Evolutionary conservation across 805 yeast species (phyloP).

Genomic region (Saturnispora galanensis): DNA sequence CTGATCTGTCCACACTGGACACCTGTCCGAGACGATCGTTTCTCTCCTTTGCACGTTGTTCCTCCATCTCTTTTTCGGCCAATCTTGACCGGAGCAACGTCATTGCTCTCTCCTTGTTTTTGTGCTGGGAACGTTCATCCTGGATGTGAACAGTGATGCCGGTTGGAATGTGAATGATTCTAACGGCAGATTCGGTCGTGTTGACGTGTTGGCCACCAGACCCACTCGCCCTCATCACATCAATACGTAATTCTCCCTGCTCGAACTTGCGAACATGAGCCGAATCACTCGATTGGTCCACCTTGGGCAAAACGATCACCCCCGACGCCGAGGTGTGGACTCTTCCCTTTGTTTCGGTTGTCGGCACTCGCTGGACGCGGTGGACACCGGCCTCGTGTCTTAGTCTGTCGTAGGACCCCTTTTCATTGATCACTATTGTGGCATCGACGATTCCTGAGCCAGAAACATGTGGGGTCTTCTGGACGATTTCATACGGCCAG

Average conservation of each 20-base stretch:
- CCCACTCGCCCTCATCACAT: slow-evolving; percentile 66
- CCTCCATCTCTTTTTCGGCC: slow-evolving; percentile 68
- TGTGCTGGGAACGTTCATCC: slow-evolving; percentile 91
- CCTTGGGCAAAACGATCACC: slow-evolving; percentile 82
- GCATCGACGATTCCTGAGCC: slow-evolving; percentile 72
- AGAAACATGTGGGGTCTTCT: slow-evolving; percentile 44
- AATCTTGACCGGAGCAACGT: slow-evolving; percentile 70
- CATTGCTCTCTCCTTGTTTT: slow-evolving; percentile 88
- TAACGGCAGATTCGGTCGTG: slow-evolving; percentile 71
- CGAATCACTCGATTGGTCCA: slow-evolving; percentile 38
- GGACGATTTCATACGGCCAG: slow-evolving; percentile 61
- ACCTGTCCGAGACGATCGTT: slow-evolving; percentile 73
- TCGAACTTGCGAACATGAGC: slow-evolving; percentile 45
- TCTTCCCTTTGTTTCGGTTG: slow-evolving; percentile 87
- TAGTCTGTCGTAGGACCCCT: slow-evolving; percentile 65
- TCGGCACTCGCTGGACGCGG: slow-evolving; percentile 89
- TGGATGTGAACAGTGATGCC: slow-evolving; percentile 86
- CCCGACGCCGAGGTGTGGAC: slow-evolving; percentile 96
- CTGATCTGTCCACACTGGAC: slow-evolving; percentile 79
- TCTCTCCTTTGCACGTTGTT: slow-evolving; percentile 55
- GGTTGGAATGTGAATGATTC: slow-evolving; percentile 85
- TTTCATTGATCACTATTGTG: slow-evolving; percentile 58
- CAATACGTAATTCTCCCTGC: slow-evolving; percentile 83
- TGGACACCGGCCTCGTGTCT: slow-evolving; percentile 93
- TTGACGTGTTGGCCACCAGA: slow-evolving; percentile 56